Evolutionary conservation across 2,329 filamentous ascomycete genomes (phyloP).

Genomic region (Daldinia sp.): DNA sequence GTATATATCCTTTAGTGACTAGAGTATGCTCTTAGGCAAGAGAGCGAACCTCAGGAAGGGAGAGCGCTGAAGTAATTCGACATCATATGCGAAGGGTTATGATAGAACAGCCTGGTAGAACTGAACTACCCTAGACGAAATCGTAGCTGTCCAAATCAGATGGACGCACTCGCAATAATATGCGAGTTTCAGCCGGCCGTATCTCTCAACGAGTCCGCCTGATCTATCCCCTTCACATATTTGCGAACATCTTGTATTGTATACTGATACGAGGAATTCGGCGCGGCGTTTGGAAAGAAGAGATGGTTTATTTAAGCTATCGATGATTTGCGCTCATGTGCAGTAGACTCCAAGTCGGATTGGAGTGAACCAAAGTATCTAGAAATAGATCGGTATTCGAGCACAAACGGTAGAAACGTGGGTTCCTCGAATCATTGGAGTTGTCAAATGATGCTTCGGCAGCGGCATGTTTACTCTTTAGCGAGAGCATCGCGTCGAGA

Average conservation of each 20-base stretch:
- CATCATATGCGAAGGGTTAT: background rate
- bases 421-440: background rate
- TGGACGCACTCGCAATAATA: background rate
- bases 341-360: constrained; percentile 8
- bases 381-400: constrained; percentile 19
- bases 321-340: constrained; percentile 5
- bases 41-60: background rate
- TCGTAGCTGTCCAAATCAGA: background rate
- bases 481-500: constrained; percentile 32
- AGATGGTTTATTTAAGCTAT: constrained; percentile 24
- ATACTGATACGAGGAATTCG: constrained; percentile 9
- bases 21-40: background rate
- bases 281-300: constrained; percentile 2
- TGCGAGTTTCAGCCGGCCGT: constrained; percentile 1
- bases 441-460: background rate
- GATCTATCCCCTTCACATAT: background rate
- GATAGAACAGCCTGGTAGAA: background rate
- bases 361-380: constrained; percentile 4
- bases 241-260: constrained; percentile 2
- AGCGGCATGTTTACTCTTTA: background rate
- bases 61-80: background rate
- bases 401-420: background rate
- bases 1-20: background rate
- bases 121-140: background rate
- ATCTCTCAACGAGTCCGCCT: background rate